Conservation (phyloP, 2,329 filamentous ascomycete species). For the Grosmannia serpens region DNA sequence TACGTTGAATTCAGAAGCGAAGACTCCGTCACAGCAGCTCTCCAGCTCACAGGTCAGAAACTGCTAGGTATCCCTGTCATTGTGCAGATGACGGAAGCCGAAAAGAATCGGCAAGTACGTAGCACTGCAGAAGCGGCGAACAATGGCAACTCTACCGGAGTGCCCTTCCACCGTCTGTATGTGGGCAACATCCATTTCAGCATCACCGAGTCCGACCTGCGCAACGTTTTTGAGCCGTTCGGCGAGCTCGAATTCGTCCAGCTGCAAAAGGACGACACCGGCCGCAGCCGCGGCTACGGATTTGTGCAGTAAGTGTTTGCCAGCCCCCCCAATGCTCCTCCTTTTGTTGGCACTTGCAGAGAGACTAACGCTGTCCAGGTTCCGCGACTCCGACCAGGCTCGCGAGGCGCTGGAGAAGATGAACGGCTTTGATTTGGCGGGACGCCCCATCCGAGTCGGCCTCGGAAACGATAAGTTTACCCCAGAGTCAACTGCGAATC, state of each 20-base stretch:
- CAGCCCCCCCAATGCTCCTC: constrained; percentile 46
- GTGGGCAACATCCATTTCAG: constrained; percentile 99
- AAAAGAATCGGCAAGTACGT: constrained; percentile 96
- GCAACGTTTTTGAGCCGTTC: constrained; percentile 95
- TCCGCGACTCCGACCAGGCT: constrained; percentile 79
- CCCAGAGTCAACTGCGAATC: constrained; percentile 86
- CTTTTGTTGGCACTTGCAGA: constrained; percentile 25
- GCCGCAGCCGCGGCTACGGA: constrained; percentile 86
- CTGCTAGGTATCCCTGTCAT: constrained; percentile 98
- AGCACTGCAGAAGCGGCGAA: constrained; percentile 51
- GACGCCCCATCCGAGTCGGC: constrained; percentile 93
- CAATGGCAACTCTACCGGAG: constrained; percentile 59
- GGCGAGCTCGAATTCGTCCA: constrained; percentile 96
- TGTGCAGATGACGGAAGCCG: constrained; percentile 94
- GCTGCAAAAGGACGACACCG: constrained; percentile 88
- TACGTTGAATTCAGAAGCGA: constrained; percentile 98
- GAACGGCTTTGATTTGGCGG: constrained; percentile 97
- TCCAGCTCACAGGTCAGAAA: constrained; percentile 97
- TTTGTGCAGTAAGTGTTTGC: constrained; percentile 79
- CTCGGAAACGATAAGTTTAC: constrained; percentile 99
- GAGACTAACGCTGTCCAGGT: constrained; percentile 38
- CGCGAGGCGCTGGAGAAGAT: constrained; percentile 95
- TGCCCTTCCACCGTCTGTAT: constrained; percentile 95
- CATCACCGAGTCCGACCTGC: constrained; percentile 89
- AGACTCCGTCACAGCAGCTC: constrained; percentile 83